phyloP scores from a whole-genome alignment of 306 rosid genomes.

The Hylodesmum podocarpum region DNA sequence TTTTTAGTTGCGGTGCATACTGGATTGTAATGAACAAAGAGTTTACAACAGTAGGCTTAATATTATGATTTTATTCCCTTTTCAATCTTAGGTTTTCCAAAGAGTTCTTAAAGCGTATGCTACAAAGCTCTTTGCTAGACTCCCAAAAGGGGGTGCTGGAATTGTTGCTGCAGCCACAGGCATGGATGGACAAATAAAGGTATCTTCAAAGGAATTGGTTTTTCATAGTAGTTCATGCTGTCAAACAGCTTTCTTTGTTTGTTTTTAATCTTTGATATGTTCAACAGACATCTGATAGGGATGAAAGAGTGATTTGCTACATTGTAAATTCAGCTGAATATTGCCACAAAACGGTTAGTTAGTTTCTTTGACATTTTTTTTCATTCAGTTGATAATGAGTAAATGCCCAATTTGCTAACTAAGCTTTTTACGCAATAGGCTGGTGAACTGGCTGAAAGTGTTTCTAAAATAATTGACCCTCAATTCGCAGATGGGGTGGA shows the following conservation, averaged over 20 bases:
- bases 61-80: slow-evolving; percentile 24
- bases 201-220: slow-evolving; percentile 34
- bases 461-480: slow-evolving; percentile 82
- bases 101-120: slow-evolving; percentile 96
- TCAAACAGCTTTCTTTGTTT: slow-evolving; percentile 1
- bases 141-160: slow-evolving; percentile 97
- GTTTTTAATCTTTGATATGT: slow-evolving; percentile 31
- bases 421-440: slow-evolving; percentile 56
- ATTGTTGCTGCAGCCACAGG: slow-evolving; percentile 99
- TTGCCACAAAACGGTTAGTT: slow-evolving; percentile 87
- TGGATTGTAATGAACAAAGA: slow-evolving; percentile 27
- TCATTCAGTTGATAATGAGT: slow-evolving; percentile 22
- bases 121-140: slow-evolving; percentile 78
- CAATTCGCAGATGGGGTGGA: slow-evolving; percentile 78
- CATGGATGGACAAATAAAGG: slow-evolving; percentile 99
- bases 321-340: slow-evolving; percentile 97
- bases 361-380: slow-evolving; percentile 40
- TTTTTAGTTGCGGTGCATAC: slow-evolving; percentile 14
- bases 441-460: slow-evolving; percentile 96
- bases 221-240: slow-evolving; percentile 24
- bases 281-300: slow-evolving; percentile 95
- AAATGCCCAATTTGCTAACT: slow-evolving; percentile 32
- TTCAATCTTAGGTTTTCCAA: slow-evolving; percentile 81
- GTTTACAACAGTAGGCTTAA: no score
- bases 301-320: slow-evolving; percentile 94